Base-by-base conservation (phyloP, 2,329 filamentous ascomycete species). In the Tolypocladium sp. region DNA sequence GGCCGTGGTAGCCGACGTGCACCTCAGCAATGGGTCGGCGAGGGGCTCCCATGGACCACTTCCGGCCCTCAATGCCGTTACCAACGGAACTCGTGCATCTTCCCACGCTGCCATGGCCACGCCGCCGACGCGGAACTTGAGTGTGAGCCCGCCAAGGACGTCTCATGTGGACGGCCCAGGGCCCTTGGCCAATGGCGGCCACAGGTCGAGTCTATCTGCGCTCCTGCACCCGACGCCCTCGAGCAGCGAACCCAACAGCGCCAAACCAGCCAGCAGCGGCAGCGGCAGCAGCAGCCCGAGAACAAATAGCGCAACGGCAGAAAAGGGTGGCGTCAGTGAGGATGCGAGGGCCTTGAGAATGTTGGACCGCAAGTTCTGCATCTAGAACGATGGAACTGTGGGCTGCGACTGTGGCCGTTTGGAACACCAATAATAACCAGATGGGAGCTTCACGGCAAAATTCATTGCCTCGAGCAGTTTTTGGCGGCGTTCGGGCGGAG, bases 271-370 rank as follows among this genome's bases (percentile, higher is more conserved):
- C 52, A 75, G 67, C 66, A 75, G 63, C 55, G 71, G 71, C 63
- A 78, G 78, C 64, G 76, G 74, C 9, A 68, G 69, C 62, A 82
- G 79, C 64, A 74, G 70, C 57, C 70, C 71, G 8, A 68, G 71
- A 56, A 60, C 66, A 25, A 66, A 60, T 41, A 67, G 61, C 27
- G 57, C 67, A 20, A 66, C 65, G 22, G 63, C 64, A 10, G 72
- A 74, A 55, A 70, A 71, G 60, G 65, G 67, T 33, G 81, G 78
- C 6, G 84, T 82, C 55, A 75, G 80, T 22, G 87, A 90, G 69
- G 88, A 90, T 64, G 81, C 80, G 61, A 78, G 86, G 63, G 86
- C 86, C 2, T 71, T 90, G 53, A 79, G 84, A 63, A 85, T 89
- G 68, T 74, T 91, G 56, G 84, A 91, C 70, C 77, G 79, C 63